phyloP scores from a whole-genome alignment of 495 filamentous ascomycete genomes.

The Aspergillus bertholletiae region DNA sequence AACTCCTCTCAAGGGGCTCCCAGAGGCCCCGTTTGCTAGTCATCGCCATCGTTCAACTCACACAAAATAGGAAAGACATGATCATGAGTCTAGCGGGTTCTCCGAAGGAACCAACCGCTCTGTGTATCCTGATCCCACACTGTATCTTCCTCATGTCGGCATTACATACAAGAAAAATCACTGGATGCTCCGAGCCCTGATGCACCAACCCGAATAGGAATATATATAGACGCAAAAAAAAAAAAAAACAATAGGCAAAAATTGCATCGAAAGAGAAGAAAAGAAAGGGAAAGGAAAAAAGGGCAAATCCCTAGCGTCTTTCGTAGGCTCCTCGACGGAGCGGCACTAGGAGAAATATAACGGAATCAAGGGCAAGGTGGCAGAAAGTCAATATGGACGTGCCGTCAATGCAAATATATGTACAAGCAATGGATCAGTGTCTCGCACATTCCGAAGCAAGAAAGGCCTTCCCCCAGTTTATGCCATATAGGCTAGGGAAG shows the following conservation, averaged over 20 bases:
- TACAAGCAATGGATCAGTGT: conserved; percentile 20
- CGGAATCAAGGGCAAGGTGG: conserved; percentile 6
- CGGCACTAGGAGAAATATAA: conserved; percentile 7
- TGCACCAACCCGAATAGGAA: conserved; percentile 12
- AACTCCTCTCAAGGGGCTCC: not conserved
- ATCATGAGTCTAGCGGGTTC: conserved; percentile 2
- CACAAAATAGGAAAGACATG: not conserved
- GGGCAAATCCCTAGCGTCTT: conserved; percentile 3
- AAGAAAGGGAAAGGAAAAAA: not conserved
- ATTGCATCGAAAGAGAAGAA: not conserved
- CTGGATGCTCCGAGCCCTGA: conserved; percentile 10
- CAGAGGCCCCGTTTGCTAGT: not conserved
- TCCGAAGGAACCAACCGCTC: not conserved
- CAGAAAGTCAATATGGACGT: conserved; percentile 13
- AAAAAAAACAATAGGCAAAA: not conserved
- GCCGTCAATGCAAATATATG: conserved; percentile 28
- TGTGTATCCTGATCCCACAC: not conserved
- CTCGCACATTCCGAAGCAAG: not conserved
- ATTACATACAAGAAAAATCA: conserved; percentile 19
- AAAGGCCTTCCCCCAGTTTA: conserved; percentile 8
- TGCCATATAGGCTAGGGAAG: conserved; percentile 15
- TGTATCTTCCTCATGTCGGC: conserved; percentile 8
- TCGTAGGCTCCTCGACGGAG: conserved; percentile 3
- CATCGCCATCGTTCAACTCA: conserved; percentile 2
- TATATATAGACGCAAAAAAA: conserved; percentile 17